A percentile compares a stretch with the other conserved stretches of the same genome.
Conservation (phyloP, 768 basidiomycete genomes). For the Clavaria fumosa region DNA sequence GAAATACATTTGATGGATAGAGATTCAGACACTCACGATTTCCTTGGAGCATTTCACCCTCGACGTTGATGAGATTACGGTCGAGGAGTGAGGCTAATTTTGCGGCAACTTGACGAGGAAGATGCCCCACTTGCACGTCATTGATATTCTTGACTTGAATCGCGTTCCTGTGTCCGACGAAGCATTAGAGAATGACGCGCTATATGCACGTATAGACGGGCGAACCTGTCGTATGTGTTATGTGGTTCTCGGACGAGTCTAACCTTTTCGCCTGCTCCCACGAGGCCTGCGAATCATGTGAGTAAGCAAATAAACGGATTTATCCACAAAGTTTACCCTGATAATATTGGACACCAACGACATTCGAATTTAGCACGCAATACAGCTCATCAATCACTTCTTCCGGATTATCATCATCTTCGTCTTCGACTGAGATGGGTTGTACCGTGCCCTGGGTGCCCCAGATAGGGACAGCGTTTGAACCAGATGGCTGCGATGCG, state of each 20-base stretch:
- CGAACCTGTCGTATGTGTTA: conserved; percentile 54
- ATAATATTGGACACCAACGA: conserved; percentile 82
- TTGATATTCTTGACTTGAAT: conserved; percentile 73
- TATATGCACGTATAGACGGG: not conserved
- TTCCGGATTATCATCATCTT: conserved; percentile 30
- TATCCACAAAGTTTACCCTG: conserved; percentile 25
- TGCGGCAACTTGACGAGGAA: conserved; percentile 42
- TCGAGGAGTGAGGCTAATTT: conserved; percentile 65
- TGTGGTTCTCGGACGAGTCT: conserved; percentile 45
- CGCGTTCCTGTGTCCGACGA: conserved; percentile 36
- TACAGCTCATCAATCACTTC: conserved; percentile 56
- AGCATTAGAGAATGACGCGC: not conserved
- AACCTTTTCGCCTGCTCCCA: conserved; percentile 69
- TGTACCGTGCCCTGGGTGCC: no score
- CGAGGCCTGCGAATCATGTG: conserved; percentile 39
- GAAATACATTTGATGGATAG: no score
- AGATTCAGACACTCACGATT: conserved; percentile 34
- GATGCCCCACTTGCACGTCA: conserved; percentile 63
- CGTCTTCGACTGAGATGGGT: conserved; percentile 16
- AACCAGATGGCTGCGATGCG: no score
- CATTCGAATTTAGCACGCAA: conserved; percentile 36
- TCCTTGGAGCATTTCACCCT: conserved; percentile 55
- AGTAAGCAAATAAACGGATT: conserved; percentile 4
- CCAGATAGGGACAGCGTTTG: no score
- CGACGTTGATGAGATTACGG: conserved; percentile 41